A percentile compares a stretch with the other conserved stretches of the same genome.
These are phyloP conservation scores for Pseudopyricularia cyperi DNA, from an alignment of 2,329 filamentous ascomycete genomes.

Conservation along the genomic window DNA sequence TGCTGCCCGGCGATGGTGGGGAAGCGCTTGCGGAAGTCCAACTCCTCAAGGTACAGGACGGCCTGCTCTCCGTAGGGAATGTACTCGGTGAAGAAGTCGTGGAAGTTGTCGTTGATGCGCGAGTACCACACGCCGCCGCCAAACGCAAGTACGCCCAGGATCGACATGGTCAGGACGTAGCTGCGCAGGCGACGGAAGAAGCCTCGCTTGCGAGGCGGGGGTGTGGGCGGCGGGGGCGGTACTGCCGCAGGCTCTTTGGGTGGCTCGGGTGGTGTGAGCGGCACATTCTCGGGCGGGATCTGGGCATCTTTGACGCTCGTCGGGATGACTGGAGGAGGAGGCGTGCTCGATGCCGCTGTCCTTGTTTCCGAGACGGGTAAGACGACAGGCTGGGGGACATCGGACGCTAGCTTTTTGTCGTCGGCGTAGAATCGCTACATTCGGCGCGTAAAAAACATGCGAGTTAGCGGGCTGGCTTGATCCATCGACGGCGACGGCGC, in stretches of 20 bases:
- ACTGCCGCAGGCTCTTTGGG: constrained; percentile 15
- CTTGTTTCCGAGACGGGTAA: constrained; percentile 40
- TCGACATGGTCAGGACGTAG: constrained; percentile 61
- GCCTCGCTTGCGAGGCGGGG: constrained; percentile 44
- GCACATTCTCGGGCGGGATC: constrained; percentile 22
- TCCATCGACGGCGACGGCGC: not conserved
- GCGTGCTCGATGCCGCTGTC: constrained; percentile 30
- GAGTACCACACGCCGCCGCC: constrained; percentile 86
- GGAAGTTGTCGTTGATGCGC: constrained; percentile 90
- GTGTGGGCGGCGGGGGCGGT: constrained; percentile 17
- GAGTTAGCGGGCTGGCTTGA: constrained; percentile 7
- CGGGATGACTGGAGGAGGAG: constrained; percentile 20
- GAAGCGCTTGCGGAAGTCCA: constrained; percentile 83
- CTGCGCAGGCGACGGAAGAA: constrained; percentile 61
- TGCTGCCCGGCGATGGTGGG: constrained; percentile 24
- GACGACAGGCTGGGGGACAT: constrained; percentile 34
- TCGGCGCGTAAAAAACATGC: not conserved
- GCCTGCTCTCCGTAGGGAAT: constrained; percentile 88
- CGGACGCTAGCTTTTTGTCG: constrained; percentile 34
- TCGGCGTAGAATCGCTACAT: constrained; percentile 45
- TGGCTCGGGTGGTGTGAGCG: constrained; percentile 25
- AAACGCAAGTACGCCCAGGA: constrained; percentile 69
- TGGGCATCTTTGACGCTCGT: constrained; percentile 23
- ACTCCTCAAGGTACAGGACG: constrained; percentile 90
- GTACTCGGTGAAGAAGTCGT: constrained; percentile 96